Evolutionary conservation across 768 basidiomycete genomes (phyloP).

Genomic region (Russula compacta): DNA sequence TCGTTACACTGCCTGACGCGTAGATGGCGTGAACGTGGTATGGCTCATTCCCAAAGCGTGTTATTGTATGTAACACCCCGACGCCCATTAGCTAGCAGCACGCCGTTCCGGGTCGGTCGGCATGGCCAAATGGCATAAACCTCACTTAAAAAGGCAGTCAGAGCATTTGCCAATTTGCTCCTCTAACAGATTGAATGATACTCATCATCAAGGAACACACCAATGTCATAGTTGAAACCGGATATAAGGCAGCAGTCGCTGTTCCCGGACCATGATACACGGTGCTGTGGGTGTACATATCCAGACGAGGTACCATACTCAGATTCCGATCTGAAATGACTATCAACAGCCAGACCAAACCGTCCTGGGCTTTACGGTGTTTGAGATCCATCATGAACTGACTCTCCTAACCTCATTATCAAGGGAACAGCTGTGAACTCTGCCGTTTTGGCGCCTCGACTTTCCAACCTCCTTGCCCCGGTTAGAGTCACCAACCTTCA

Average conservation of each 20-base stretch:
- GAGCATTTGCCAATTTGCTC: slow-evolving; percentile 84
- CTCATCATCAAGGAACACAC: slow-evolving; percentile 78
- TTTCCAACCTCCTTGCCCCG: background rate
- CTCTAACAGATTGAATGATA: slow-evolving; percentile 75
- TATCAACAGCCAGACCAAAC: slow-evolving; percentile 53
- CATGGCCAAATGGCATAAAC: background rate
- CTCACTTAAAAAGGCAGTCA: slow-evolving; percentile 88
- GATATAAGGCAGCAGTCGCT: slow-evolving; percentile 77
- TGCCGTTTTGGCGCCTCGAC: background rate
- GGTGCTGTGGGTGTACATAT: background rate
- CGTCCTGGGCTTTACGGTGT: slow-evolving; percentile 65
- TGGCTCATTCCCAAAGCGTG: slow-evolving; percentile 36
- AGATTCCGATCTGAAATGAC: background rate
- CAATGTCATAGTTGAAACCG: slow-evolving; percentile 89
- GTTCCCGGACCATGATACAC: slow-evolving; percentile 52
- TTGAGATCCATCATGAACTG: slow-evolving; percentile 91
- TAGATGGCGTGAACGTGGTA: slow-evolving; percentile 42
- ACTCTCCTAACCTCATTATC: slow-evolving; percentile 68
- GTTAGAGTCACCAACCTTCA: slow-evolving; percentile 33
- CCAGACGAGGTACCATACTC: no score
- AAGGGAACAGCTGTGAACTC: slow-evolving; percentile 36
- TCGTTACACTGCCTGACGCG: slow-evolving; percentile 32
- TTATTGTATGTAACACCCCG: slow-evolving; percentile 27
- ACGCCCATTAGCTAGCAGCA: slow-evolving; percentile 23
- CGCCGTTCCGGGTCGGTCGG: background rate